Evolutionary conservation across 495 filamentous ascomycete genomes (phyloP).

Genomic region (Lasiosphaeris hirsuta): DNA sequence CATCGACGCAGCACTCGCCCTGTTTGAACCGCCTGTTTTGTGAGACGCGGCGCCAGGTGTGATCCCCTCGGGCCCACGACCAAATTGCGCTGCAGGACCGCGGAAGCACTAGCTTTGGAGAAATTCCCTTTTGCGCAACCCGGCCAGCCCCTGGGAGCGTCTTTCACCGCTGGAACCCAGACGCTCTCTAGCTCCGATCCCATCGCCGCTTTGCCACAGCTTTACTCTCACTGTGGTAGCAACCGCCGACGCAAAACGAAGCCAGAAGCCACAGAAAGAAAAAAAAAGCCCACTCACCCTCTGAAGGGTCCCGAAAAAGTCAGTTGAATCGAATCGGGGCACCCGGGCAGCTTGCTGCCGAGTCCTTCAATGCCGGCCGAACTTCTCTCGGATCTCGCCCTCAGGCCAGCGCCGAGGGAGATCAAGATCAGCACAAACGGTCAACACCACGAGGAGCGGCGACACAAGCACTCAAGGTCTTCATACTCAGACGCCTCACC

Average conservation of each 20-base stretch:
- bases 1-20: no score
- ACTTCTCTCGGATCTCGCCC: slow-evolving; percentile 39
- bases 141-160: background rate
- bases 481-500: slow-evolving; percentile 51
- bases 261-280: background rate
- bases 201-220: background rate
- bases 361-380: slow-evolving; percentile 32
- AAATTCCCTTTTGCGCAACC: slow-evolving; percentile 12
- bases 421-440: slow-evolving; percentile 31
- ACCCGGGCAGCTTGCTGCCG: background rate
- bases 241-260: background rate
- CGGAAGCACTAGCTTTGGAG: background rate
- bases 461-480: slow-evolving; percentile 52
- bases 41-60: background rate
- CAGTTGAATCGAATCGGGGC: background rate
- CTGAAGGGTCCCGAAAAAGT: background rate
- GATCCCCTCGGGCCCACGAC: background rate
- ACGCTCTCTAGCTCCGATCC: background rate
- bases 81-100: background rate
- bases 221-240: no score
- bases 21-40: background rate
- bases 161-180: background rate
- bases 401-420: slow-evolving; percentile 39
- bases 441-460: slow-evolving; percentile 31
- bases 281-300: background rate